Percentiles rank a stretch among this genome's conserved stretches.
phyloP scores from a whole-genome alignment of 441 rosid species.

The Populus hybrid region DNA sequence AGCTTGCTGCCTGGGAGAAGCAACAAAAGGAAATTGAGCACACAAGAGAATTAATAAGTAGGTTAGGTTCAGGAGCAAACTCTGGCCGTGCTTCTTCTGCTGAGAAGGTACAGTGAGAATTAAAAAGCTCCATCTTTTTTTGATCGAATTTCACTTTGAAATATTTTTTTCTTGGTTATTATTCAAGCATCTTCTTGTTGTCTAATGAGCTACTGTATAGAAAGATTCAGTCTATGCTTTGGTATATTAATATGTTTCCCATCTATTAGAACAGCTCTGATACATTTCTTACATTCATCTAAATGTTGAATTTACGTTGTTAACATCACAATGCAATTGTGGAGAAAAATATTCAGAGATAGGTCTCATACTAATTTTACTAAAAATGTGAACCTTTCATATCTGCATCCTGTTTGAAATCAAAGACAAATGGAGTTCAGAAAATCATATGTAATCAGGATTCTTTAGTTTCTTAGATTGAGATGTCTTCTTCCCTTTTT shows the following conservation, averaged over 20 bases:
- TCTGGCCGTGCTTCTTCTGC: constrained; percentile 97
- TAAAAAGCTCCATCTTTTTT: neutral
- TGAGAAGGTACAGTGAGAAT: constrained; percentile 59
- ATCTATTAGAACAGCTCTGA: neutral
- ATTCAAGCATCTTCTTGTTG: neutral
- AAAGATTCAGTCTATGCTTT: neutral
- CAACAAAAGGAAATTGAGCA: constrained; percentile 89
- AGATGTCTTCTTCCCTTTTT: neutral
- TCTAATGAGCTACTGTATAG: neutral
- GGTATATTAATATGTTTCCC: neutral
- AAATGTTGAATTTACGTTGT: neutral
- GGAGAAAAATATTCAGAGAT: neutral
- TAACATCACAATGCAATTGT: neutral
- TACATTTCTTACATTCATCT: neutral
- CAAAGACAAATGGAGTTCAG: neutral
- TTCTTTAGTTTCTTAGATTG: neutral
- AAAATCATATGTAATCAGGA: neutral
- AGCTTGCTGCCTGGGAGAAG: constrained; percentile 85
- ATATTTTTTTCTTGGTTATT: constrained; percentile 1
- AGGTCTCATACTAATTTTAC: neutral
- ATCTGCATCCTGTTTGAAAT: neutral
- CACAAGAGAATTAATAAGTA: constrained; percentile 62
- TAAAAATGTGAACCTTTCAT: neutral
- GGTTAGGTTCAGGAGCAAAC: constrained; percentile 80
- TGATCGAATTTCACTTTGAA: neutral